Conservation (phyloP, 768 basidiomycete species). For the Amyloporia xantha region DNA sequence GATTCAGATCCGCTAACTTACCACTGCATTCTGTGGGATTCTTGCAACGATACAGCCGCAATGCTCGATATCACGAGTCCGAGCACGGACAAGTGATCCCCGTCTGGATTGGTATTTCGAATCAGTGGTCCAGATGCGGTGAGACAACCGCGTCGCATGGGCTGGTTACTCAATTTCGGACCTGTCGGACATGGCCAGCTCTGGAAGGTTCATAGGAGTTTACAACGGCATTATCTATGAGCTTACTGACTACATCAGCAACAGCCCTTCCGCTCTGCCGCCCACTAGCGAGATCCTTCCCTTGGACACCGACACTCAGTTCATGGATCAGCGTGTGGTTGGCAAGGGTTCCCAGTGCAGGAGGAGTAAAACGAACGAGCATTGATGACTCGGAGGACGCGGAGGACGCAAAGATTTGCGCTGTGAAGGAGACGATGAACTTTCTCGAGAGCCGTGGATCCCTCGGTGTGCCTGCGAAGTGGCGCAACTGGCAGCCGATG, state of each 20-base stretch:
- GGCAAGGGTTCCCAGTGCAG: no score
- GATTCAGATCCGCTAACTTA: constrained; percentile 74
- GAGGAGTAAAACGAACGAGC: no score
- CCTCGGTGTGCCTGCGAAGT: no score
- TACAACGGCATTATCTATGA: constrained; percentile 87
- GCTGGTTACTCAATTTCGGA: constrained; percentile 76
- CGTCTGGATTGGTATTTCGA: constrained; percentile 99
- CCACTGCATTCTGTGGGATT: constrained; percentile 66
- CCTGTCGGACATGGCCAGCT: constrained; percentile 61
- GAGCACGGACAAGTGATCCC: constrained; percentile 78
- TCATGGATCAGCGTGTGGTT: constrained; percentile 71
- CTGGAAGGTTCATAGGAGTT: constrained; percentile 68
- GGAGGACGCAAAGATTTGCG: no score
- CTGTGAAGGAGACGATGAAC: no score
- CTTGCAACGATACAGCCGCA: constrained; percentile 67
- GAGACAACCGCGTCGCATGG: constrained; percentile 78
- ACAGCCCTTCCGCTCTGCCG: constrained; percentile 46
- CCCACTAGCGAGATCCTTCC: constrained; percentile 40
- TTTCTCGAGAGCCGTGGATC: no score
- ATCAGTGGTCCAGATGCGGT: constrained; percentile 89
- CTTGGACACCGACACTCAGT: constrained; percentile 38
- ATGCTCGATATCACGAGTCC: constrained; percentile 91
- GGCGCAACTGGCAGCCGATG: no score
- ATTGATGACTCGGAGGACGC: no score
- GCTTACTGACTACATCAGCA: constrained; percentile 70